These are phyloP conservation scores for Phytopythium litorale DNA, from an alignment of 352 stramenopile species.

Conservation along the genomic window DNA sequence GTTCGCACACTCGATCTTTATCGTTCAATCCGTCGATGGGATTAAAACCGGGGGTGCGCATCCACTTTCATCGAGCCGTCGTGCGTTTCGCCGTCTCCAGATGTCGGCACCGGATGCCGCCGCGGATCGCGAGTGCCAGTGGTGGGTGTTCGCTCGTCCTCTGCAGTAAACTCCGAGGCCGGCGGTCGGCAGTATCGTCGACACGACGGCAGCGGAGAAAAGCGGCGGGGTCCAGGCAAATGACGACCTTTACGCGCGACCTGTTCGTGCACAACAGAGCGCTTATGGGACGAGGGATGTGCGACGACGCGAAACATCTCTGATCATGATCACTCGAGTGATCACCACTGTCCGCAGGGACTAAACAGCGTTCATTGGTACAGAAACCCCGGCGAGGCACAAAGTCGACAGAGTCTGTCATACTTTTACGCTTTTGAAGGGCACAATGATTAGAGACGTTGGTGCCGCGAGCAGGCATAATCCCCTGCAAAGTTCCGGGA, in stretches of 20 bases:
- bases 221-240: background rate
- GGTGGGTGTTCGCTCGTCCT: background rate
- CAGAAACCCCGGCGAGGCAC: background rate
- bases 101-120: background rate
- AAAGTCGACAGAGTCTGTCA: background rate
- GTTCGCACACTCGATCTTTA: background rate
- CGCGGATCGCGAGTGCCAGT: background rate
- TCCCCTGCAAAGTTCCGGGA: too few species aligned
- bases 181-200: background rate
- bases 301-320: background rate
- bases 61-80: background rate
- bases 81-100: background rate
- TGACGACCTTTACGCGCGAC: background rate
- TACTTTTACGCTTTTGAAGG: background rate
- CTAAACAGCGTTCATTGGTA: background rate
- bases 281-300: background rate
- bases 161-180: too few species aligned
- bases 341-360: background rate
- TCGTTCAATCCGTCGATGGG: background rate
- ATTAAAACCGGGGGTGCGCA: background rate
- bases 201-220: background rate
- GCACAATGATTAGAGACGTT: constrained; percentile 1
- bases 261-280: background rate
- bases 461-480: background rate
- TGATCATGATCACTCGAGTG: background rate